phyloP scores from a whole-genome alignment of 2,329 filamentous ascomycete genomes.

The Botrytis aclada region DNA sequence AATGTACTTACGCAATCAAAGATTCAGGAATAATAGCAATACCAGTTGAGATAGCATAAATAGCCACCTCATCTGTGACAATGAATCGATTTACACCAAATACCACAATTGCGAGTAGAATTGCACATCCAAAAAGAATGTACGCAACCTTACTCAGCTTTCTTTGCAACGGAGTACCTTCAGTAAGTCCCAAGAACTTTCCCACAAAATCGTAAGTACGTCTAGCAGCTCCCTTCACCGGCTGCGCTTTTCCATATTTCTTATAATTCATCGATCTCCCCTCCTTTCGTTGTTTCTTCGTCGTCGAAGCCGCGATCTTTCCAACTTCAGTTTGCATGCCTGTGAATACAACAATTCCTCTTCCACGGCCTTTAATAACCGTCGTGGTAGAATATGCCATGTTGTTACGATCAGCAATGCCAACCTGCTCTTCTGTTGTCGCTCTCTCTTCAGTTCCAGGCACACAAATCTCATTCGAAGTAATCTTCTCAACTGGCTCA shows the following conservation, averaged over 20 bases:
- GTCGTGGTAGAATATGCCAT: slow-evolving; percentile 55
- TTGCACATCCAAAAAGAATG: slow-evolving; percentile 57
- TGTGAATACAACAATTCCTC: slow-evolving; percentile 52
- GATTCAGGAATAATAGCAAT: slow-evolving; percentile 63
- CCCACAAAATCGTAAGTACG: slow-evolving; percentile 48
- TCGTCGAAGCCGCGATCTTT: slow-evolving; percentile 50
- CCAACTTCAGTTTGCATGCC: slow-evolving; percentile 58
- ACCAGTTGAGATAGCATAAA: slow-evolving; percentile 38
- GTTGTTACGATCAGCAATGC: slow-evolving; percentile 53
- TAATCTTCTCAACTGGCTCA: slow-evolving; percentile 77
- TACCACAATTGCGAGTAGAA: slow-evolving; percentile 42
- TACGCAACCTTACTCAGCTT: slow-evolving; percentile 64
- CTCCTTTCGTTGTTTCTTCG: slow-evolving; percentile 51
- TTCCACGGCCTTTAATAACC: slow-evolving; percentile 53
- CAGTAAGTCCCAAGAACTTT: slow-evolving; percentile 56
- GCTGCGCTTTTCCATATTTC: slow-evolving; percentile 44
- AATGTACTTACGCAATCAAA: slow-evolving; percentile 40
- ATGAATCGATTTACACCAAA: slow-evolving; percentile 44
- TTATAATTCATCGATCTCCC: slow-evolving; percentile 46
- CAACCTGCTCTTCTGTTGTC: slow-evolving; percentile 44
- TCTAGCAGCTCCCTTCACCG: slow-evolving; percentile 49
- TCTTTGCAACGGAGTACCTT: slow-evolving; percentile 63
- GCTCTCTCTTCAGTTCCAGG: slow-evolving; percentile 30
- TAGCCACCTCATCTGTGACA: slow-evolving; percentile 32
- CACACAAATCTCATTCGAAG: slow-evolving; percentile 43